A percentile compares a stretch with the other conserved stretches of the same genome.
These are phyloP conservation scores for Diaporthe citrichinensis DNA, from an alignment of 2,329 filamentous ascomycete genomes.

Conservation along the genomic window DNA sequence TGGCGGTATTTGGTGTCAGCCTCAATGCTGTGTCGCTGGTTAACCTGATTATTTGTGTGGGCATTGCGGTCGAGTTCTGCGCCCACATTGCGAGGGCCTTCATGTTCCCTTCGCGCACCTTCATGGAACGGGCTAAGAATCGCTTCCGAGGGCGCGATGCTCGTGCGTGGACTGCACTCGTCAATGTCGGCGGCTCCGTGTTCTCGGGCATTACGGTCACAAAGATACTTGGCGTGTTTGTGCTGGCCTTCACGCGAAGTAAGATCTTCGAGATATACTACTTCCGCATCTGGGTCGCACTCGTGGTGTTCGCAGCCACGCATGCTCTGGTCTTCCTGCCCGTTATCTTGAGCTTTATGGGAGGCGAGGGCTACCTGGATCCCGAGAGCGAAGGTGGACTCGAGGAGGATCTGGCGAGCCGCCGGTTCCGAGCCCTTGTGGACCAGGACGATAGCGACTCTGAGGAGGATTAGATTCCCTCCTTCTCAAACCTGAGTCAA, in stretches of 20 bases:
- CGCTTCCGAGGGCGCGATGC: conserved; percentile 87
- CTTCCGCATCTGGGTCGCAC: conserved; percentile 94
- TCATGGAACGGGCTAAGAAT: conserved; percentile 85
- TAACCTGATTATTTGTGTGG: conserved; percentile 96
- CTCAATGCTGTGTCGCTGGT: conserved; percentile 96
- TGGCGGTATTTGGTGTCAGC: conserved; percentile 90
- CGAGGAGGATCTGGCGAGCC: conserved; percentile 87
- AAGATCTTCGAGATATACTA: conserved; percentile 99
- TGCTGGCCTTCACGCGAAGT: conserved; percentile 93
- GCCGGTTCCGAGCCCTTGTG: conserved; percentile 82
- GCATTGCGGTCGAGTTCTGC: conserved; percentile 97
- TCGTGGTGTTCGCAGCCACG: conserved; percentile 89
- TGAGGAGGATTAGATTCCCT: conserved; percentile 69
- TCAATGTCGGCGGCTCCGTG: conserved; percentile 94
- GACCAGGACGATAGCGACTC: conserved; percentile 83
- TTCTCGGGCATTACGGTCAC: conserved; percentile 97
- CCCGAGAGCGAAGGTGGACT: conserved; percentile 89
- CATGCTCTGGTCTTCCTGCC: conserved; percentile 94
- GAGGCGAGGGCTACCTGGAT: conserved; percentile 90
- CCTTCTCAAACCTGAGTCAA: conserved; percentile 45
- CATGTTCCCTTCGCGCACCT: conserved; percentile 87
- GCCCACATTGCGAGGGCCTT: conserved; percentile 97
- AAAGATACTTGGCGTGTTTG: conserved; percentile 91
- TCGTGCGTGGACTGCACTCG: conserved; percentile 90
- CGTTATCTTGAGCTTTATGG: conserved; percentile 86